phyloP scores from a whole-genome alignment of 257 asterid species.

The Avicennia marina region DNA sequence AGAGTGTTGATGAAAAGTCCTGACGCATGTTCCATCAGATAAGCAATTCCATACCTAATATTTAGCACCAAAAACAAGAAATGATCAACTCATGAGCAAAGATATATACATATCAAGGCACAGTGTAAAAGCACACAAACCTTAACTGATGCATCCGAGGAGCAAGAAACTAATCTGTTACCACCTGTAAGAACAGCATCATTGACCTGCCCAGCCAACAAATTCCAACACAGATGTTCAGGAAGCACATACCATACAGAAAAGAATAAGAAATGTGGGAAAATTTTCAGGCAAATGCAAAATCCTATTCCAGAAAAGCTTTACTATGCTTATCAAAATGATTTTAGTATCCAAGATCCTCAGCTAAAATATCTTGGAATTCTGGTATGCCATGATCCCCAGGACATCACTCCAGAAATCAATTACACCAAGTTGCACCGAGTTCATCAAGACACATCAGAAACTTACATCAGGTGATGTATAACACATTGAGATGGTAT shows the following conservation, averaged over 20 bases:
- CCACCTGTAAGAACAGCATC: slow-evolving; percentile 80
- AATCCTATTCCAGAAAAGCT: neutral
- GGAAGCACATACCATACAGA: slow-evolving; percentile 4
- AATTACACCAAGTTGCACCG: neutral
- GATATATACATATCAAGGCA: neutral
- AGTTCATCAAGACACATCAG: neutral
- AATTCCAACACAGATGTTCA: slow-evolving; percentile 20
- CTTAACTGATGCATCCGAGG: slow-evolving; percentile 97
- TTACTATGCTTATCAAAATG: neutral
- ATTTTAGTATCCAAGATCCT: too few species aligned
- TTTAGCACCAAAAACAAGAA: slow-evolving; percentile 15
- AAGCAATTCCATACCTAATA: slow-evolving; percentile 75
- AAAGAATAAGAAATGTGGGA: neutral
- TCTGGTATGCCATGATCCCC: neutral
- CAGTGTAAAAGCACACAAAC: slow-evolving; percentile 30
- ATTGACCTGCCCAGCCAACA: slow-evolving; percentile 59
- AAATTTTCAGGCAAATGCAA: neutral
- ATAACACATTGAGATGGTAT: neutral
- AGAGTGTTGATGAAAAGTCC: slow-evolving; percentile 85
- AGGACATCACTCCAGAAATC: neutral
- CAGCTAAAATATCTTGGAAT: slow-evolving; percentile 2
- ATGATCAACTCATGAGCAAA: neutral
- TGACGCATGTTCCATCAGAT: slow-evolving; percentile 68
- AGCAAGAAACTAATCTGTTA: slow-evolving; percentile 84
- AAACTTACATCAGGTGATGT: neutral